Conservation (phyloP, 2,329 filamentous ascomycete species). For the Neopestalotiopsis clavispora region DNA sequence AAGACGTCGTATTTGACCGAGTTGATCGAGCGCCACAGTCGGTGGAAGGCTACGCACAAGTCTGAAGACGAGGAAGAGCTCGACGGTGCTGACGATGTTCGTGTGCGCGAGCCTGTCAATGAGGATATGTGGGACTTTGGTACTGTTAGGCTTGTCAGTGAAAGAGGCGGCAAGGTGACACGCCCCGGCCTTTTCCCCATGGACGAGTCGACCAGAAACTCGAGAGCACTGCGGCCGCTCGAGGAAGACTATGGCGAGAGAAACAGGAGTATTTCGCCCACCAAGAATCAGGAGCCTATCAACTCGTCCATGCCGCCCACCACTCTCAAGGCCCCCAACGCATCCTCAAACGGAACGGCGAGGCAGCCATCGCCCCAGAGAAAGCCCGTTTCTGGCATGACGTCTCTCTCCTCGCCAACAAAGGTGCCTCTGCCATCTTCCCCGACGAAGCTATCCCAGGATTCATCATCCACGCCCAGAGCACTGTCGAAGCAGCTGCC, state of each 20-base stretch:
- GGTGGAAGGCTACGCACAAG: conserved; percentile 85
- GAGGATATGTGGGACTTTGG: conserved; percentile 99
- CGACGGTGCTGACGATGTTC: conserved; percentile 60
- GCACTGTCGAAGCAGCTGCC: conserved; percentile 51
- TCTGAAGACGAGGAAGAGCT: conserved; percentile 70
- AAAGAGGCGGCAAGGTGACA: conserved; percentile 61
- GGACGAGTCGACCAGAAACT: conserved; percentile 83
- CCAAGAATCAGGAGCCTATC: conserved; percentile 54
- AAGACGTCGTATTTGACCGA: conserved; percentile 97
- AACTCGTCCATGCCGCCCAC: conserved; percentile 48
- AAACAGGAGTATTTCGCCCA: conserved; percentile 55
- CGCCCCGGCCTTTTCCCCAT: conserved; percentile 69
- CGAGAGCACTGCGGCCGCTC: conserved; percentile 62
- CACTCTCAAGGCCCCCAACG: conserved; percentile 57
- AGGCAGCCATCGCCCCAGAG: conserved; percentile 66
- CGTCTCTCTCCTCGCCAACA: conserved; percentile 53
- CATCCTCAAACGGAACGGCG: conserved; percentile 50
- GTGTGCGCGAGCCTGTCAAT: conserved; percentile 62
- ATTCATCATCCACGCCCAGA: conserved; percentile 50
- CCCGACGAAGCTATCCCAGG: conserved; percentile 51
- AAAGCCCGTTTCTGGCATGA: conserved; percentile 51
- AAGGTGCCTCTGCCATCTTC: conserved; percentile 67
- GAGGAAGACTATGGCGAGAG: conserved; percentile 61
- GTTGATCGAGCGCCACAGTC: conserved; percentile 86
- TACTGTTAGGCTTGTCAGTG: conserved; percentile 82